Evolutionary conservation across 1,284 basidiomycete species (phyloP), one percentile per base, ranked within the genome.

Genomic region (Amylostereum chailletii): DNA sequence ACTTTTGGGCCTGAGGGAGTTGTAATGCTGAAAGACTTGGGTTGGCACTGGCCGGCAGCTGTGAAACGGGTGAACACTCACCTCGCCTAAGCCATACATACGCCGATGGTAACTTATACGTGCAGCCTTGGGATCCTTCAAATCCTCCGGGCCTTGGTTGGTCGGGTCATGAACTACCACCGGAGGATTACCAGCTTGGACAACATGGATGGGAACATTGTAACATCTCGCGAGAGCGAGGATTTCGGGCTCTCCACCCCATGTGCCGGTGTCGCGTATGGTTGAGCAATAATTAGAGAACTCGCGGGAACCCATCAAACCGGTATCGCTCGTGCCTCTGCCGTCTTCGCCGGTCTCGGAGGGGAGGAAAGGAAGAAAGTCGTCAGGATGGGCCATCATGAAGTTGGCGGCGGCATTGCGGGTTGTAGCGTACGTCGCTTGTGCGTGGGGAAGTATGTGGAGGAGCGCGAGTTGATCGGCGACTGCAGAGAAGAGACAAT

Each of bases 191-290:
- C 86, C 86, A 1, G 81, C 79, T 64, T 99, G 96, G 19, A 98
- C 76, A 49, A 99, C 89, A 64, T 97, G 86, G 50, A 99, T 95
- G 0, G 93, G 89, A 31, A 94, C 72, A 48, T 81, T 73, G 65
- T 83, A 97, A n/a, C 84, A 83, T 48, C 86, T 76, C 58, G 87
- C 86, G 7, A 99, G 71, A 0, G 96, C 96, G 57, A 91, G 74
- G 43, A 99, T 94, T 75, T 99, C 96, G 2, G 94, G 94, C 67
- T 99, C 93, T 37, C 96, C 96, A 43, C 96, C 96, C 96, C 96
- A 99, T 34, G 85, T 79, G 6, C 83, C 89, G 6, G 93, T 95
- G 60, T 86, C 76, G 45, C 85, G 82, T 26, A 99, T 83, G 7
- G 77, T 75, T 53, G 72, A 68, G 64, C 94, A 97, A 65, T 99